Conservation (phyloP, 768 basidiomycete genomes). For the Suillus alpinus region DNA sequence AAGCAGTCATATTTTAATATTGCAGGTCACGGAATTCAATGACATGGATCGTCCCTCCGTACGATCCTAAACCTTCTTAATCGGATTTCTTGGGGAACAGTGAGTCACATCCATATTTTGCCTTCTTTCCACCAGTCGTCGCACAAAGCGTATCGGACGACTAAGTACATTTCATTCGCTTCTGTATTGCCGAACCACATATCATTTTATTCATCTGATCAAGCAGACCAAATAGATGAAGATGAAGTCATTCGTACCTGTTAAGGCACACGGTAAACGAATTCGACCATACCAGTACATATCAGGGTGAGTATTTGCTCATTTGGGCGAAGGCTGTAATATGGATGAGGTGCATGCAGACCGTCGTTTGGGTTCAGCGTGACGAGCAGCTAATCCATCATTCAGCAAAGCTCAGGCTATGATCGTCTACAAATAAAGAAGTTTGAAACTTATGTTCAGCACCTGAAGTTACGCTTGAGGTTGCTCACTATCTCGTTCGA, state of each 20-base stretch:
- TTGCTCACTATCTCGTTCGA: background rate
- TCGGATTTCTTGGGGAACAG: background rate
- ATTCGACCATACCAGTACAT: too few species aligned
- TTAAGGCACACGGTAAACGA: too few species aligned
- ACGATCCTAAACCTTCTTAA: background rate
- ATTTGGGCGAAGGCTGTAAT: background rate
- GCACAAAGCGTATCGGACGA: background rate
- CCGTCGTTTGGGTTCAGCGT: background rate
- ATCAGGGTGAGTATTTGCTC: background rate
- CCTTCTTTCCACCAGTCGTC: background rate
- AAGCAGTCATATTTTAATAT: too few species aligned
- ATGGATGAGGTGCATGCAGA: background rate
- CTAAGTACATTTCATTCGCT: background rate
- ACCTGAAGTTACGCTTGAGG: background rate
- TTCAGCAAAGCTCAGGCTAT: background rate
- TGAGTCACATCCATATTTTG: background rate
- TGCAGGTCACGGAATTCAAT: too few species aligned
- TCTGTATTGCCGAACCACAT: background rate
- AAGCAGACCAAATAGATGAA: background rate
- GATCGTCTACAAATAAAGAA: background rate
- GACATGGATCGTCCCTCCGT: too few species aligned
- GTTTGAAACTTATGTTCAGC: background rate
- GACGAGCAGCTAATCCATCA: background rate
- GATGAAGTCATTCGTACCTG: background rate
- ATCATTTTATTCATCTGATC: background rate